Percentiles rank a stretch among this genome's conserved stretches.
Evolutionary conservation across 2,329 filamentous ascomycete species (phyloP).

Genomic region (Thyridium curvatum): DNA sequence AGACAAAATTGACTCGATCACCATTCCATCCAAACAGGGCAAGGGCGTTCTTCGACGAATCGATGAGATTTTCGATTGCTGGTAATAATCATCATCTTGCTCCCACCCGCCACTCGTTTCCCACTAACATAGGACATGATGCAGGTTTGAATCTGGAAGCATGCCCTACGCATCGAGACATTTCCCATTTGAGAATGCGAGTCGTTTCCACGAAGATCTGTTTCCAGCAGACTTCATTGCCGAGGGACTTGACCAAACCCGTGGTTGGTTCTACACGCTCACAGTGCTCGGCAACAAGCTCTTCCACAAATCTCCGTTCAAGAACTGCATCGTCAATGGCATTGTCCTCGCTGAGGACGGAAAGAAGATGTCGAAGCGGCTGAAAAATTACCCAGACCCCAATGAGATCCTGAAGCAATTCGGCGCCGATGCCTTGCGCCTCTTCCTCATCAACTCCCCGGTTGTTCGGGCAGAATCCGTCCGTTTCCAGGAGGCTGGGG

Average conservation of each 20-base stretch:
- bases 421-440: constrained; percentile 82
- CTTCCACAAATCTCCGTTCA: constrained; percentile 79
- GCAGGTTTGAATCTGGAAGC: constrained; percentile 92
- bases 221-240: constrained; percentile 95
- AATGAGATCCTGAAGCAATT: constrained; percentile 77
- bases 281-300: constrained; percentile 83
- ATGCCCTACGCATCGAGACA: constrained; percentile 92
- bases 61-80: constrained; percentile 91
- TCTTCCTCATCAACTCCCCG: constrained; percentile 97
- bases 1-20: constrained; percentile 90
- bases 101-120: no score
- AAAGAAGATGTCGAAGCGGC: constrained; percentile 97
- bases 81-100: no score
- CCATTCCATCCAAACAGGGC: constrained; percentile 74
- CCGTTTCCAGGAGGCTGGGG: constrained; percentile 83
- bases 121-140: no score
- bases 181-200: constrained; percentile 86
- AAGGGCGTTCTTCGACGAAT: constrained; percentile 58
- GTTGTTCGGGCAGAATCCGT: constrained; percentile 88
- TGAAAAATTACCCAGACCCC: constrained; percentile 95
- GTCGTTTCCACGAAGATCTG: constrained; percentile 68
- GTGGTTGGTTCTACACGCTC: constrained; percentile 95
- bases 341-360: constrained; percentile 91
- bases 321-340: constrained; percentile 95
- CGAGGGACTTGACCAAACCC: constrained; percentile 81